Evolutionary conservation across 108 stramenopile species (phyloP), one percentile per base, ranked within the genome.

Genomic region (Chaetoceros muelleri): DNA sequence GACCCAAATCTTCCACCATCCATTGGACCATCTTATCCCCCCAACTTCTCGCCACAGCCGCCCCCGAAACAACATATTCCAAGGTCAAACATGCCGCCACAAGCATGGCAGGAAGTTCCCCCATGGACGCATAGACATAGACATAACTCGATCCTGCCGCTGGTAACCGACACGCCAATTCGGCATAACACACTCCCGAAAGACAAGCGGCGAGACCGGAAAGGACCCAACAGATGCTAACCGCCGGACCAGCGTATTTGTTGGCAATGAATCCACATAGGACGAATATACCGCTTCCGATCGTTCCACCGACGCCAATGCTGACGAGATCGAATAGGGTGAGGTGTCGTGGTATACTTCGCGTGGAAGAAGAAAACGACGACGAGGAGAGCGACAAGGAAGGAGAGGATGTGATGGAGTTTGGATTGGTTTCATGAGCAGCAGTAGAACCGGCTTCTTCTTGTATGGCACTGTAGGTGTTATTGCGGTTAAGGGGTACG

Each of bases 271-370:
- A 75, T 13, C 95, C 95, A 27, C 69, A 60, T 47, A 96, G 54
- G 0, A 96, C 95, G 63, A 96, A 96, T 7, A 96, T 90, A 16
- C 95, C 95, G 30, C 66, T 63, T 3, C 92, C 92, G 8, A 93
- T 78, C 8, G 92, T 93, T 2, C 85, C 84, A 0, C 91, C 87
- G 1, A 88, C 75, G 28, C 95, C 93, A 24, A 96, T 60, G 31
- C 74, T 82, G 5, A 96, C 71, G 2, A 96, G 70, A 64, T 96
- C 95, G 48, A 80, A 81, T 28, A 90, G 74, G 22, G 78, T 55
- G 7, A 81, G 49, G 26, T 81, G 80, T 24, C 80, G 69, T 24
- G 48, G 70, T 7, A 55, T 34, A 20, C 30, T 21, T 28, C 30
- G 19, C 2, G 16, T 29, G 54, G 54, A 2, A 34, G 27, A 51